phyloP scores from a whole-genome alignment of 2,329 filamentous ascomycete genomes.

The Botrytis squamosa region DNA sequence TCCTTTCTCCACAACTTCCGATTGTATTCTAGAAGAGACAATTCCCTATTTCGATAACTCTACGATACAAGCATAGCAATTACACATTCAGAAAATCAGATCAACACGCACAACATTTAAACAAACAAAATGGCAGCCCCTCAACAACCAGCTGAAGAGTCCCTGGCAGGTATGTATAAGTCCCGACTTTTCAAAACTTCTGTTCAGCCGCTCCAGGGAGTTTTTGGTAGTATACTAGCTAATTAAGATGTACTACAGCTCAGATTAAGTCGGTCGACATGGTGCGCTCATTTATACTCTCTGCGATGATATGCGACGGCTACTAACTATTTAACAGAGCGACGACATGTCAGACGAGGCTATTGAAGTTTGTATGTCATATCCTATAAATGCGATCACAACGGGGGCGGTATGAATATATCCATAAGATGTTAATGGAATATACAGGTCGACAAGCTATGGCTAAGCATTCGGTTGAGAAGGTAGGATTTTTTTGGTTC shows the following conservation, averaged over 20 bases:
- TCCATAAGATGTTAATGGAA: conserved; percentile 9
- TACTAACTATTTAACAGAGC: conserved; percentile 57
- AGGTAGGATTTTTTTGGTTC: conserved; percentile 47
- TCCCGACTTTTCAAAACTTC: not conserved
- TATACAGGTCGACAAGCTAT: conserved; percentile 65
- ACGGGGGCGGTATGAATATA: conserved; percentile 1
- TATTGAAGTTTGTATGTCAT: conserved; percentile 83
- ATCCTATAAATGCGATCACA: conserved; percentile 40
- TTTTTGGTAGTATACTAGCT: conserved; percentile 16
- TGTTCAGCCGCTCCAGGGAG: not conserved
- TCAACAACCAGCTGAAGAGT: conserved; percentile 33
- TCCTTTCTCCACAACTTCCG: conserved; percentile 13
- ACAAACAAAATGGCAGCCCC: not conserved
- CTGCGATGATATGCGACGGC: conserved; percentile 2
- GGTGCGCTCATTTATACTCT: conserved; percentile 56
- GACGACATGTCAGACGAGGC: conserved; percentile 97
- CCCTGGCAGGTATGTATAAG: conserved; percentile 14
- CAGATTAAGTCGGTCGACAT: conserved; percentile 99
- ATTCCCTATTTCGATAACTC: conserved; percentile 5
- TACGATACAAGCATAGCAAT: not conserved
- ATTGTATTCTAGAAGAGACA: conserved; percentile 18
- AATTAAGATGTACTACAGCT: conserved; percentile 52
- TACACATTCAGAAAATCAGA: not conserved
- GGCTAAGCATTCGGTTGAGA: conserved; percentile 70
- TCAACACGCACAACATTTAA: not conserved